phyloP scores from a whole-genome alignment of 257 asterid species.

The Scutellaria galericulata region DNA sequence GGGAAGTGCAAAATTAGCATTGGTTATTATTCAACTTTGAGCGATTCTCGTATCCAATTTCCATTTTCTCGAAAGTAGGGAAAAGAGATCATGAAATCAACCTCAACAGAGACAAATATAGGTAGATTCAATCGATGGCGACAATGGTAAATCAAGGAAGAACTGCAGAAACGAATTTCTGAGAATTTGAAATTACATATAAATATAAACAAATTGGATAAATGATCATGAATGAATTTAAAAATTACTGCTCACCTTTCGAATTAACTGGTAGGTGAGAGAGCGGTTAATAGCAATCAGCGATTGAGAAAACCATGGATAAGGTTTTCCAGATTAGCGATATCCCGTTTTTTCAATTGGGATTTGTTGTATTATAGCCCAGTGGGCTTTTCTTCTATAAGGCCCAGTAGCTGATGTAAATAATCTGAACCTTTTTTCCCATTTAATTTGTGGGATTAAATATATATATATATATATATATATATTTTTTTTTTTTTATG shows the following conservation, averaged over 20 bases:
- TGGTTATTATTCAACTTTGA: not conserved
- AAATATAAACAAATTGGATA: not conserved
- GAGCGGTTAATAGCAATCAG: constrained; percentile 12
- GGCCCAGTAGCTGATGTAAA: not conserved
- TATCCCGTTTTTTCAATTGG: constrained; percentile 18
- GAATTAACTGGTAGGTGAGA: constrained; percentile 7
- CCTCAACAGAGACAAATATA: not conserved
- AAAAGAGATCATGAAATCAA: not conserved
- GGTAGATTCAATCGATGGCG: not conserved
- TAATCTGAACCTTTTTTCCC: not conserved
- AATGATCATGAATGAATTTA: not conserved
- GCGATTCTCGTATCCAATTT: not conserved
- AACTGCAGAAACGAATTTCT: not conserved
- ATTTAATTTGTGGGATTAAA: too few species aligned
- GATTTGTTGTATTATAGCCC: not conserved
- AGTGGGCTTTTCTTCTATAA: not conserved
- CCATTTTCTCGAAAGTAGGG: not conserved
- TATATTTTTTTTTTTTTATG: too few species aligned
- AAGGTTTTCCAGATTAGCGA: constrained; percentile 4
- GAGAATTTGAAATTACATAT: not conserved
- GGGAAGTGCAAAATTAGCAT: not conserved
- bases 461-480: too few species aligned
- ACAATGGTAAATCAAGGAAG: constrained; percentile 2
- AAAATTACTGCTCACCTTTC: constrained; percentile 20
- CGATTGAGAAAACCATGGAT: constrained; percentile 32